Conservation (phyloP, 2,329 filamentous ascomycete genomes). For the Fusarium continuum region DNA sequence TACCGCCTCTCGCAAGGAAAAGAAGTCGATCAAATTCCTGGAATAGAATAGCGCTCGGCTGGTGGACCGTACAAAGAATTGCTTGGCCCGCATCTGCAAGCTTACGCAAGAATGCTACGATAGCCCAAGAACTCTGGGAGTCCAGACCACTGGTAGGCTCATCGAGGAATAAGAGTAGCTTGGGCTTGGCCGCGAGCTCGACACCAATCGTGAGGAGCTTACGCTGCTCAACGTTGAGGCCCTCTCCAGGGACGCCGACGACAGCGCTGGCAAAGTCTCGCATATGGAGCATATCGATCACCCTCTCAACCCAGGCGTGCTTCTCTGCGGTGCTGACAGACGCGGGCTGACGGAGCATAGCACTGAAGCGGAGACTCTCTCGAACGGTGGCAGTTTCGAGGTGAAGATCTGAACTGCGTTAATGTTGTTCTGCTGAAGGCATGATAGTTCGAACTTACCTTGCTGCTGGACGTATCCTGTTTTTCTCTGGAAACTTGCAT, state of each 20-base stretch:
- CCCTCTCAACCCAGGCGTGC: constrained; percentile 68
- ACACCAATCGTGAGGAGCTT: constrained; percentile 71
- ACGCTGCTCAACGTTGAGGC: constrained; percentile 68
- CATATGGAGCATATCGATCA: constrained; percentile 74
- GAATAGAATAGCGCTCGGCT: constrained; percentile 63
- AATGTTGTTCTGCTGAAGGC: background rate
- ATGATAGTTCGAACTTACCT: constrained; percentile 45
- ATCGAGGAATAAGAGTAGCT: constrained; percentile 69
- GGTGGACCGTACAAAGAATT: constrained; percentile 64
- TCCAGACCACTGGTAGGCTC: constrained; percentile 71
- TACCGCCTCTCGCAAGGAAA: constrained; percentile 71
- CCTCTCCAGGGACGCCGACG: constrained; percentile 69
- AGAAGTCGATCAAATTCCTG: constrained; percentile 68
- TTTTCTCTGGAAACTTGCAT: constrained; percentile 69
- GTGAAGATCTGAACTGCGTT: constrained; percentile 58
- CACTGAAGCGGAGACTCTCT: constrained; percentile 64
- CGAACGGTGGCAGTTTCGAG: constrained; percentile 64
- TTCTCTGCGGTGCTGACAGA: constrained; percentile 65
- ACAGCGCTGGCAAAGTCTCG: constrained; percentile 72
- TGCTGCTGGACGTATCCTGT: constrained; percentile 75
- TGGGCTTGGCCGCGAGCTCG: constrained; percentile 65
- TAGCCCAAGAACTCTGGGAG: constrained; percentile 70
- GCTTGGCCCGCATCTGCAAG: constrained; percentile 65
- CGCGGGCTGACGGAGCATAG: constrained; percentile 66
- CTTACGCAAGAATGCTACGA: constrained; percentile 69